phyloP scores from a whole-genome alignment of 306 rosid species.

The Lathyrus oleraceus region DNA sequence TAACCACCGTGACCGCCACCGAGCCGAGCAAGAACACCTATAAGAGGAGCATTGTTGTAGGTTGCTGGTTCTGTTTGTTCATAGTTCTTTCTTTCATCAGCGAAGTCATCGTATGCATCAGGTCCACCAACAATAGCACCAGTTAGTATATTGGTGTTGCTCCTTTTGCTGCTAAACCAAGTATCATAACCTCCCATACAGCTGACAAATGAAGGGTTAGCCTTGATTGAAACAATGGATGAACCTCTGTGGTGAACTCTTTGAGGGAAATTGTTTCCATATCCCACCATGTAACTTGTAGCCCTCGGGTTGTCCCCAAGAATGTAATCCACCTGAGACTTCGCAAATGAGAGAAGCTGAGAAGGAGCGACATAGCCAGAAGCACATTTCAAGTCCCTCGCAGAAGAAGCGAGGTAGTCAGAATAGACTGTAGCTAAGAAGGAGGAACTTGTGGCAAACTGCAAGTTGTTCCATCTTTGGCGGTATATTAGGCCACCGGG shows the following conservation, averaged over 20 bases:
- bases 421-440: constrained; percentile 84
- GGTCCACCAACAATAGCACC: constrained; percentile 99
- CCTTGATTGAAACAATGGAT: constrained; percentile 87
- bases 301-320: constrained; percentile 97
- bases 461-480: constrained; percentile 96
- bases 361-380: constrained; percentile 66
- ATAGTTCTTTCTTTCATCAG: constrained; percentile 89
- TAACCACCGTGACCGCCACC: constrained; percentile 63
- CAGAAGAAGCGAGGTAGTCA: constrained; percentile 74
- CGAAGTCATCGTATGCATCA: constrained; percentile 95
- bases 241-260: constrained; percentile 93
- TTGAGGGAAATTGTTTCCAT: constrained; percentile 82
- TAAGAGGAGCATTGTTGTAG: constrained; percentile 96
- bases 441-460: constrained; percentile 84
- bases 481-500: constrained; percentile 92
- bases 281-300: constrained; percentile 94
- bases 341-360: constrained; percentile 68
- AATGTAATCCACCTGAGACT: constrained; percentile 95
- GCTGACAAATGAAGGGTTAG: constrained; percentile 67
- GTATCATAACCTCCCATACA: constrained; percentile 95
- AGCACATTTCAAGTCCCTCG: constrained; percentile 52
- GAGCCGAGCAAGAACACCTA: constrained; percentile 82
- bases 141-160: constrained; percentile 79
- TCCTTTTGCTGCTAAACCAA: constrained; percentile 73
- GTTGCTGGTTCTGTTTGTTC: constrained; percentile 99